These are phyloP conservation scores for Niebla homalea DNA, from an alignment of 495 filamentous ascomycete genomes.

Conservation along the genomic window DNA sequence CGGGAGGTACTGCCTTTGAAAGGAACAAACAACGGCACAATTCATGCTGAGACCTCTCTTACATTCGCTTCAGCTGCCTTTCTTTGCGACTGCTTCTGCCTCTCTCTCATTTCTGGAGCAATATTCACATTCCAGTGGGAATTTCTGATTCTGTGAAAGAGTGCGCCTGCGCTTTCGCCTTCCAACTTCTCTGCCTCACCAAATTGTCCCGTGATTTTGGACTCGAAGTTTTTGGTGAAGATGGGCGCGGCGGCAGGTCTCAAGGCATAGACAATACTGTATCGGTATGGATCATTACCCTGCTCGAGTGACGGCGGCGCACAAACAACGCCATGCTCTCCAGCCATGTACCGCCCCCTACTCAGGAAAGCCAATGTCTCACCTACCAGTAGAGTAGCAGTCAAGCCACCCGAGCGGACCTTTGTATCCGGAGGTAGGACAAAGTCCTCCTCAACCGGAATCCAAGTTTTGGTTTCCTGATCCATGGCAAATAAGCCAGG, in stretches of 20 bases:
- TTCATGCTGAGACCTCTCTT: not conserved
- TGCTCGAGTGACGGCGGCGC: not conserved
- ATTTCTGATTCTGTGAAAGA: conserved; percentile 9
- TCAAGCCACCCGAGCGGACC: conserved; percentile 7
- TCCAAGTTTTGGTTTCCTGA: not conserved
- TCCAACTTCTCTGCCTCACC: not conserved
- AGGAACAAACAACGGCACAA: not conserved
- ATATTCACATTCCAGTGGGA: conserved; percentile 13
- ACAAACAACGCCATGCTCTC: conserved; percentile 12
- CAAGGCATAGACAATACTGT: conserved; percentile 11
- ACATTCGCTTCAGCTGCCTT: not conserved
- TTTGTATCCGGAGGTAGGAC: conserved; percentile 1
- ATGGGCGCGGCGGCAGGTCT: conserved; percentile 10
- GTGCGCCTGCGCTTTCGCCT: conserved; percentile 2
- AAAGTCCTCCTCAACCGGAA: conserved; percentile 7
- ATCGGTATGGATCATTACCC: conserved; percentile 3
- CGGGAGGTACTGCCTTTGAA: no score
- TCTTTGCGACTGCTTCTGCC: conserved; percentile 7
- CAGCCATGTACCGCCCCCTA: conserved; percentile 5
- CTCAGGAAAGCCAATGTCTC: conserved; percentile 13
- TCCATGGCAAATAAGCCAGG: conserved; percentile 11
- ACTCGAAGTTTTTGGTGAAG: conserved; percentile 10
- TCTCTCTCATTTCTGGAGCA: conserved; percentile 10
- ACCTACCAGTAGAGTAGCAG: conserved; percentile 11
- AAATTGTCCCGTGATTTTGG: conserved; percentile 3